Evolutionary conservation across 2,329 filamentous ascomycete genomes (phyloP).

Genomic region (Xylaria sp.): DNA sequence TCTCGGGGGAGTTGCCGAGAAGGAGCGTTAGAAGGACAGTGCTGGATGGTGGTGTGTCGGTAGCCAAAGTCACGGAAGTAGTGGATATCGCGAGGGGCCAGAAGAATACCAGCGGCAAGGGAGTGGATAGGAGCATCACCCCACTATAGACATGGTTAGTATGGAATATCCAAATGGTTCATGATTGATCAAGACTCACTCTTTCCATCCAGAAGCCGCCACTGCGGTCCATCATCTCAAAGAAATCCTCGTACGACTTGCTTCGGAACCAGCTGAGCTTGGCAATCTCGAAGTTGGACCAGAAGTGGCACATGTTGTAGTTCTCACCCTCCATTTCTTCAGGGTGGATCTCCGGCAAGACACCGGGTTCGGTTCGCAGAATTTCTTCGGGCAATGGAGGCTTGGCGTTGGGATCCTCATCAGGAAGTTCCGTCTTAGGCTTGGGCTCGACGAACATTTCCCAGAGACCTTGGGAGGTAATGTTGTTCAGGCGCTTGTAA

Average conservation of each 20-base stretch:
- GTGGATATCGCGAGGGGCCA: conserved; percentile 79
- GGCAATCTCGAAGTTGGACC: conserved; percentile 99
- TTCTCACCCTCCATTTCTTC: conserved; percentile 95
- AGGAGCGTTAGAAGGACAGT: conserved; percentile 94
- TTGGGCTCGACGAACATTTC: conserved; percentile 91
- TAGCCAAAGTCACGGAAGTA: conserved; percentile 99
- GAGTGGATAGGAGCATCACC: conserved; percentile 98
- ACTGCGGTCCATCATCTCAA: conserved; percentile 96
- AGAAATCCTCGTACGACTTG: conserved; percentile 96
- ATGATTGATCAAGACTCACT: conserved; percentile 45
- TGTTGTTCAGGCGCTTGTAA: conserved; percentile 87
- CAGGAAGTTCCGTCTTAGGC: conserved; percentile 54
- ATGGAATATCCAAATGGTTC: not conserved
- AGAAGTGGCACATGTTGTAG: conserved; percentile 99
- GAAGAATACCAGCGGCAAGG: conserved; percentile 82
- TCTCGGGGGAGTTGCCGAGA: conserved; percentile 74
- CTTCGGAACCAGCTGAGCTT: conserved; percentile 92
- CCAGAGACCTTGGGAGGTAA: conserved; percentile 90
- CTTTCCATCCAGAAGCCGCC: conserved; percentile 99
- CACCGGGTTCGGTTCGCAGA: conserved; percentile 66
- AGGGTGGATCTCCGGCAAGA: conserved; percentile 75
- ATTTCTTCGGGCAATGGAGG: conserved; percentile 74
- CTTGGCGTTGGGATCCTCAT: conserved; percentile 61
- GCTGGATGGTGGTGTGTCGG: conserved; percentile 96
- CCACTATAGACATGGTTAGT: conserved; percentile 62